Base-by-base conservation (phyloP, 768 basidiomycete species). In the Termitomyces sp. region DNA sequence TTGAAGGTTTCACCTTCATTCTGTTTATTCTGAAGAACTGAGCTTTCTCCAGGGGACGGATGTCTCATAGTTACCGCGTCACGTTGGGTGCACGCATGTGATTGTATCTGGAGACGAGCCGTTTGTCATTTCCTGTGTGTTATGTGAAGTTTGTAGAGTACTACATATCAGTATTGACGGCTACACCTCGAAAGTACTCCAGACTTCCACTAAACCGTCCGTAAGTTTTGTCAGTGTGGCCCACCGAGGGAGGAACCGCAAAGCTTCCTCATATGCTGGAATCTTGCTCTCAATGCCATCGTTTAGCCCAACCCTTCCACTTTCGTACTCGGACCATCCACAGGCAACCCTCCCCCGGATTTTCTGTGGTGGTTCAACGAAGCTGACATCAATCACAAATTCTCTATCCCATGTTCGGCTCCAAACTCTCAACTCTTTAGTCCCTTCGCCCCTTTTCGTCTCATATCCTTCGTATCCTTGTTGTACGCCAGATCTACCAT, bases 211-310 rank as follows among this genome's bases (percentile, higher is more conserved):
- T 57, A 90, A 69, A 1, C 83, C 87, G 62, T 83, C 81, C 3
- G 75, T 71, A 57, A 70, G 64, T 73, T 88, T 89, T 5, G 82
- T 82, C 50, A 82, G 81, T n/a, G 78, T 77, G 10, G 81, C 85
- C 89, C 90, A 92, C 50, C 79, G 73, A 20, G 90, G 90, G 60
- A 90, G 70, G 70, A 87, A 88, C 7, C 71, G 68, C 7, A 89
- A 68, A 32, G 83, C 80, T 68, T 92, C 89, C 68, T 91, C 88
- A 50, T 83, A 76, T 3, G 89, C 88, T 5, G 89, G 89, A 20
- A 91, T 88, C 73, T 76, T 81, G 10, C 87, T 89, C 58, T 83
- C 81, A 62, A 87, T 88, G 17, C 81, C 83, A 43, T 70, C 61
- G 10, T 73, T 69, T 25, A 74, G 70, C 5, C 79, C 81, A 43